These are phyloP conservation scores for Fraxinus sp. DNA, from an alignment of 305 asterid species.

Conservation along the genomic window DNA sequence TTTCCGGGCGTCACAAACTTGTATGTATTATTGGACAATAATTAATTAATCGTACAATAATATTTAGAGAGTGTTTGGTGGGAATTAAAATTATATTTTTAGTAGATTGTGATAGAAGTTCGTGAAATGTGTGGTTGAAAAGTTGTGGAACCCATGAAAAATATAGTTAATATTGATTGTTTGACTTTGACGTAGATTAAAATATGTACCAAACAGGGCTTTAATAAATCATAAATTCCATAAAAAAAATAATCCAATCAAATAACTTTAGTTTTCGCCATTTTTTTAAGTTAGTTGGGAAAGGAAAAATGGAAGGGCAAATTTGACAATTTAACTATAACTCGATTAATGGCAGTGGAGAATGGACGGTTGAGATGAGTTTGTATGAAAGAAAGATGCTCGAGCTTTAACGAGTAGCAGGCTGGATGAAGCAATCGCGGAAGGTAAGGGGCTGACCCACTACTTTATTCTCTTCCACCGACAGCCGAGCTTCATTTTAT, in stretches of 20 bases:
- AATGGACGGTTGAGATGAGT: slow-evolving; percentile 41
- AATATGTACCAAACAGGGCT: too few species aligned
- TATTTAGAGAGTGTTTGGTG: too few species aligned
- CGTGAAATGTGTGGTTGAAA: too few species aligned
- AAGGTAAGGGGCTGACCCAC: slow-evolving; percentile 36
- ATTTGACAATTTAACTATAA: not conserved
- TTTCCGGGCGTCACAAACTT: not conserved
- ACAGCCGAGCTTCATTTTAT: slow-evolving; percentile 22
- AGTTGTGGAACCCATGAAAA: too few species aligned
- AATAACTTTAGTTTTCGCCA: not conserved
- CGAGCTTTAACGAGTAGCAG: slow-evolving; percentile 29
- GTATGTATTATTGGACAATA: not conserved
- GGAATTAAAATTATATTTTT: too few species aligned
- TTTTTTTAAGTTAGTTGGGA: not conserved
- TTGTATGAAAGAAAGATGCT: slow-evolving; percentile 14
- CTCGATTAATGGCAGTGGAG: not conserved
- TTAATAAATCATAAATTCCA: not conserved
- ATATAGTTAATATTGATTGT: too few species aligned
- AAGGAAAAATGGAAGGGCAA: slow-evolving; percentile 7
- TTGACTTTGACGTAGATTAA: too few species aligned
- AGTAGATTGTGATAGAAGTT: too few species aligned
- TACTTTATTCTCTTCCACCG: slow-evolving; percentile 39
- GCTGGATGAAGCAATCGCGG: slow-evolving; percentile 51
- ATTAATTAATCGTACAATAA: not conserved
- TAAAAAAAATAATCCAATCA: too few species aligned